Base-by-base conservation (phyloP, 2,329 filamentous ascomycete genomes). In the Dothiorella sarmentorum region DNA sequence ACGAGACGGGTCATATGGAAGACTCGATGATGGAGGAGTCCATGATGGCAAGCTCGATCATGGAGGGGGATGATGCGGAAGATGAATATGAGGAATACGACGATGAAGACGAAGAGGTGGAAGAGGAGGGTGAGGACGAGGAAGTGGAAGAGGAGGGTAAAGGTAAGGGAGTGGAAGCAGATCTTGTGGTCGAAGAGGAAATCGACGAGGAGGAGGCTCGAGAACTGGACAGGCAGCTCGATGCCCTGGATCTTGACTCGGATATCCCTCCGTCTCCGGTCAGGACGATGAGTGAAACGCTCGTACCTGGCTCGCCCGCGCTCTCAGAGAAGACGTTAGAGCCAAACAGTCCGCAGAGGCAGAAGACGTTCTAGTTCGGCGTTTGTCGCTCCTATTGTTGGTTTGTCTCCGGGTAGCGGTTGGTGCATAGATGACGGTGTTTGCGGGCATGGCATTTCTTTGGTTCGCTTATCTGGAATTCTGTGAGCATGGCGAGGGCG, bases 11-110 rank as follows among this genome's bases (percentile, higher is more conserved):
- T 3, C 68, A 71, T 18, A 64, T 80, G 57, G 73, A 71, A 7
- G 78, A 80, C 24, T 82, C 80, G 1, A 73, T 78, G 4, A 70
- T 81, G 22, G 78, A 79, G n/a, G 47, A 52, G 6, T 52, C 47
- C 3, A 52, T 52, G 20, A 52, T 52, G 47, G 47, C 47, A 7
- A 52, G 47, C 49, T 53, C 49, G 4, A 40, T 53, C 4, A 20
- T 20, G 22, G 55, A 57, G 43, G 73, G 75, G 20, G 68, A 73
- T 24, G 61, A 18, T 2, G 47, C 17, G 9, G 60, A 37, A 20
- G 51, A 62, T 26, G 47, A 57, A 61, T 64, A 59, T 0, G 65
- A 68, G 2, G 67, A 65, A 2, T 64, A 61, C 5, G 63, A 63
- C 6, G 64, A 65, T 3, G 65, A 67, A 10, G 68, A 69, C 13